Base-by-base conservation (phyloP, 2,329 filamentous ascomycete genomes). In the Madurella fahalii region DNA sequence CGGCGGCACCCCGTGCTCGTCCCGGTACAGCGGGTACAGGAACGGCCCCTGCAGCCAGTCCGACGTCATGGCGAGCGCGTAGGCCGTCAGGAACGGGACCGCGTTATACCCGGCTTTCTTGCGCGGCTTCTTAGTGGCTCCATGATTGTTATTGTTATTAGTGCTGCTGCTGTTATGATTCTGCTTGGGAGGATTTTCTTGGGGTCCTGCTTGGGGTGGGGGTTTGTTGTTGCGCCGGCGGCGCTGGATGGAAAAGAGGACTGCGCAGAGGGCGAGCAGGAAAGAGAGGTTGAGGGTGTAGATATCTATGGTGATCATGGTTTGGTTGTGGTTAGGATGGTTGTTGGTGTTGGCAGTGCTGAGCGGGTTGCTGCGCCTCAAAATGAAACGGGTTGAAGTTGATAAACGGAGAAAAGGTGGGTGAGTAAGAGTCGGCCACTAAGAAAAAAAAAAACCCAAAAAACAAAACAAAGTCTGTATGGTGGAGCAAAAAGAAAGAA, bases 41-140 rank as follows among this genome's bases (percentile, higher is more conserved):
- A 67, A 71, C 9, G 70, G 68, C 11, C 70, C 69, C 66, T 79
- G 76, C 30, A 80, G 71, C 77, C 76, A 80, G 64, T 80, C 77
- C 9, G 77, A 73, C 48, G 69, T 75, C 72, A 78, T 77, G 20
- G 77, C 73, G 5, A 80, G 68, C 55, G 74, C 69, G 50, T 78
- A 80, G 31, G 79, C 76, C 13, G 62, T 56, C 20, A 74, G 65
- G 61, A 76, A 76, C 9, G 68, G 57, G 58, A 61, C 59, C 1
- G 65, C 65, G 11, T 45, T 59, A 9, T 54, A 54, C 15, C 40
- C 4, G 4, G 13, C 34, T 37, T 37, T 11, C 34, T 37, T 34
- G 31, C 7, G 31, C 31, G 7, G 31, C 31, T 34, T 12, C 31
- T 34, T 34, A n/a, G n/a, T n/a, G n/a, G n/a, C 13, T 2, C 34